Evolutionary conservation across 441 rosid species (phyloP).

Genomic region (Sinapis alba): DNA sequence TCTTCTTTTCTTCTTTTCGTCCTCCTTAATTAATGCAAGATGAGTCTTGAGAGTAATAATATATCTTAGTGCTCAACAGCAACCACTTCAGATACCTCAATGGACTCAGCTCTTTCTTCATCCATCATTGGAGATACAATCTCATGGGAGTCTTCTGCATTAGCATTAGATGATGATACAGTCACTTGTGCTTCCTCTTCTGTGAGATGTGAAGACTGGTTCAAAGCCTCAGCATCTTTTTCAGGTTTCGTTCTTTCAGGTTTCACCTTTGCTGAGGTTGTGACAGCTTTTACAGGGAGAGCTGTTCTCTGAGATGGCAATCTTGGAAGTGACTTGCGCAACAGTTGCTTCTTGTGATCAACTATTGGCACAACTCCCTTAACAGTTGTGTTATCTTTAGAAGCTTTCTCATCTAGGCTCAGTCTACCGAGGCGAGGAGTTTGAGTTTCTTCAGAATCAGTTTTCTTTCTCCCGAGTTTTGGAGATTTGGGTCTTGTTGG

Average conservation of each 20-base stretch:
- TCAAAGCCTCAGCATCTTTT: slow-evolving; percentile 37
- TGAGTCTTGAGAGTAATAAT: neutral
- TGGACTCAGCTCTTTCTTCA: neutral
- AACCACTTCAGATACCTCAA: neutral
- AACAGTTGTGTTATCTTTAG: slow-evolving; percentile 40
- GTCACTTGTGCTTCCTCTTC: neutral
- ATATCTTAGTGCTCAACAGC: slow-evolving; percentile 7
- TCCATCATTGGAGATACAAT: neutral
- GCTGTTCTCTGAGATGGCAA: slow-evolving; percentile 82
- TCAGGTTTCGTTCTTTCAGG: slow-evolving; percentile 42
- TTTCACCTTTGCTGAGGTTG: slow-evolving; percentile 39
- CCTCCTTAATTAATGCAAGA: neutral
- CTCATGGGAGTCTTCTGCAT: neutral
- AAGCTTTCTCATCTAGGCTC: slow-evolving; percentile 72
- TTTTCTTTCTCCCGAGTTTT: slow-evolving; percentile 88
- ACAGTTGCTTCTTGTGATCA: slow-evolving; percentile 63
- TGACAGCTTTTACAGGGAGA: slow-evolving; percentile 39
- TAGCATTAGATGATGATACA: neutral
- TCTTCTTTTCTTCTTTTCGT: neutral
- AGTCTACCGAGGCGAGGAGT: slow-evolving; percentile 48
- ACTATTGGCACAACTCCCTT: slow-evolving; percentile 53
- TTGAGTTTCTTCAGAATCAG: slow-evolving; percentile 62
- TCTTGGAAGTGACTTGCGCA: slow-evolving; percentile 83
- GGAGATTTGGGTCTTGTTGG: slow-evolving; percentile 98
- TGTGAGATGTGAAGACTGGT: slow-evolving; percentile 8